Evolutionary conservation across 1,139 yeast species (phyloP).

Genomic region (Pichia cactophila): DNA sequence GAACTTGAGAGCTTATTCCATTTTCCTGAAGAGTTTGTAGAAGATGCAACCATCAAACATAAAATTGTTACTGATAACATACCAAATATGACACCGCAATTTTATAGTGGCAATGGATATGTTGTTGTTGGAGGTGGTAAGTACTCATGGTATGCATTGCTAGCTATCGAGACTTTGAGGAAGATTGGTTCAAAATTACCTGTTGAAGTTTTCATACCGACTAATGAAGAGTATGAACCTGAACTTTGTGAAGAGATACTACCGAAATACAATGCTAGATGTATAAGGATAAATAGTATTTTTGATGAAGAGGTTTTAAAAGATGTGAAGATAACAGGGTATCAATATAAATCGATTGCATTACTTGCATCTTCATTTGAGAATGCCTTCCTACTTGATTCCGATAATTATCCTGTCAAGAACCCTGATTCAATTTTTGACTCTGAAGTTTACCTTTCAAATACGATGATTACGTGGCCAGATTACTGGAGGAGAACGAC

Average conservation of each 20-base stretch:
- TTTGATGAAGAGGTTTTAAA: conserved; percentile 26
- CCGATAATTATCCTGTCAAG: conserved; percentile 56
- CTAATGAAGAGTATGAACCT: conserved; percentile 38
- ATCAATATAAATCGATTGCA: conserved; percentile 58
- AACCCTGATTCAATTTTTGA: conserved; percentile 47
- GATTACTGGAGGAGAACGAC: conserved; percentile 63
- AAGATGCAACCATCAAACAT: conserved; percentile 21
- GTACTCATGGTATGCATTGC: conserved; percentile 45
- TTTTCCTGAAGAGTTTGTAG: conserved; percentile 17
- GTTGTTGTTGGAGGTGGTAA: conserved; percentile 58
- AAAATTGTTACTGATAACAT: conserved; percentile 12
- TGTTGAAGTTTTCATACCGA: conserved; percentile 54
- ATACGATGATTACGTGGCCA: conserved; percentile 54
- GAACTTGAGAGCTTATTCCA: conserved; percentile 14
- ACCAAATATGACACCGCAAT: conserved; percentile 12
- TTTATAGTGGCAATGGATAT: conserved; percentile 44
- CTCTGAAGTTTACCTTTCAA: conserved; percentile 27
- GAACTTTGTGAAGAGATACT: conserved; percentile 44
- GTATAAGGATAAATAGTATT: conserved; percentile 26
- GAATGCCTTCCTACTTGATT: conserved; percentile 53
- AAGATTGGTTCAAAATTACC: conserved; percentile 47
- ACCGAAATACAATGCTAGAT: conserved; percentile 40
- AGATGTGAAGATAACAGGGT: conserved; percentile 37
- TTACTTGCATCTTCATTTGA: conserved; percentile 53
- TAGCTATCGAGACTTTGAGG: conserved; percentile 45